Conservation (phyloP, 1,284 basidiomycete species). For the Wolfiporia cocos region DNA sequence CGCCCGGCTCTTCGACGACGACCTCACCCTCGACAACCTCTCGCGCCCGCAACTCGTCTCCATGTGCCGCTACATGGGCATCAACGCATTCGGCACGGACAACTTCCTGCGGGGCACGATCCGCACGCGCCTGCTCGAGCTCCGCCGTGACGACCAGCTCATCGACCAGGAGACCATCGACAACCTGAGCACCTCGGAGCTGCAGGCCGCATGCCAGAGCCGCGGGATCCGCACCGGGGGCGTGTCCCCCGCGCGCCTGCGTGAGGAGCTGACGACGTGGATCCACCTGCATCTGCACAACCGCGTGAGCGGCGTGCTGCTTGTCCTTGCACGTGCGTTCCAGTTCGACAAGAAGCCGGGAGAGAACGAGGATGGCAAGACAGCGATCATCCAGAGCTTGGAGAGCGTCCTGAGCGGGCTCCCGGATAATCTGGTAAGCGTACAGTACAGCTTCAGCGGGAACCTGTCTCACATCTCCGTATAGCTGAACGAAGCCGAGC, state of each 20-base stretch:
- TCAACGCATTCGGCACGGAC: slow-evolving; percentile 98
- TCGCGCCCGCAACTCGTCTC: slow-evolving; percentile 96
- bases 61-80: slow-evolving; percentile 96
- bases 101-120: slow-evolving; percentile 97
- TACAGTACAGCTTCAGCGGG: no score
- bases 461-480: no score
- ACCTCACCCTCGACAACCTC: slow-evolving; percentile 96
- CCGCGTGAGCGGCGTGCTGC: slow-evolving; percentile 88
- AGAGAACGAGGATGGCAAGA: slow-evolving; percentile 73
- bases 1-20: slow-evolving; percentile 95
- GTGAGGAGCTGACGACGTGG: slow-evolving; percentile 91
- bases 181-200: slow-evolving; percentile 83
- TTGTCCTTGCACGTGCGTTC: slow-evolving; percentile 92
- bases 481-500: slow-evolving; percentile 93
- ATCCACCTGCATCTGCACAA: slow-evolving; percentile 88
- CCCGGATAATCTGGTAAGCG: slow-evolving; percentile 89
- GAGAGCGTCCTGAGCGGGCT: slow-evolving; percentile 90
- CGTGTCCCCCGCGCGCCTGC: slow-evolving; percentile 76
- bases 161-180: slow-evolving; percentile 90
- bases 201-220: slow-evolving; percentile 91
- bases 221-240: slow-evolving; percentile 90
- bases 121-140: slow-evolving; percentile 76
- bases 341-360: slow-evolving; percentile 80
- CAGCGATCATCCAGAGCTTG: slow-evolving; percentile 72
- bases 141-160: slow-evolving; percentile 90